phyloP scores from a whole-genome alignment of 495 filamentous ascomycete genomes.

The Aspergillus conjunctus region DNA sequence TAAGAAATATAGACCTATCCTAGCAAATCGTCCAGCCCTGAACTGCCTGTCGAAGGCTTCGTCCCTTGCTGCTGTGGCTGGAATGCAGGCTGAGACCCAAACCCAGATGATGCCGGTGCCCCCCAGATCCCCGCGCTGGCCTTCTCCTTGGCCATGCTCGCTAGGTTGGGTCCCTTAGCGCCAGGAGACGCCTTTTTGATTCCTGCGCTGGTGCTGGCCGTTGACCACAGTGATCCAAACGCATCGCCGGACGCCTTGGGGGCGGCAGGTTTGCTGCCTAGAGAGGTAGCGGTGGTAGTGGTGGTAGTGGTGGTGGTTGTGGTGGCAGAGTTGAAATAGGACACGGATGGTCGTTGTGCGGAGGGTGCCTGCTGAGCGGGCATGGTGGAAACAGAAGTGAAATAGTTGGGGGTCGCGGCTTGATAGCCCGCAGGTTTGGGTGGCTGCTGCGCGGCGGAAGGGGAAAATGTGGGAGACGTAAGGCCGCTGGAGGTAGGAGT shows the following conservation, averaged over 20 bases:
- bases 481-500: slow-evolving; percentile 52
- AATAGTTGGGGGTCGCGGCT: slow-evolving; percentile 86
- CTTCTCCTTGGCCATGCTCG: slow-evolving; percentile 94
- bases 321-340: slow-evolving; percentile 37
- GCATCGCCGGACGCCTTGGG: slow-evolving; percentile 70
- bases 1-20: slow-evolving; percentile 43
- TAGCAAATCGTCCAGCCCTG: slow-evolving; percentile 63
- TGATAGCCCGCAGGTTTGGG: slow-evolving; percentile 69
- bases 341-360: slow-evolving; percentile 39
- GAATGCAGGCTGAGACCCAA: slow-evolving; percentile 37
- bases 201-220: slow-evolving; percentile 72
- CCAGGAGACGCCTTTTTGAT: slow-evolving; percentile 72
- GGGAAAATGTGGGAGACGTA: slow-evolving; percentile 51
- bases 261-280: slow-evolving; percentile 47
- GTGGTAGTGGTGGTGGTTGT: slow-evolving; percentile 38
- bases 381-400: slow-evolving; percentile 68
- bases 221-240: slow-evolving; percentile 83
- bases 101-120: slow-evolving; percentile 49
- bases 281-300: slow-evolving; percentile 39
- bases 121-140: slow-evolving; percentile 95
- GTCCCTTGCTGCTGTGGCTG: slow-evolving; percentile 35
- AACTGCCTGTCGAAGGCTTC: slow-evolving; percentile 47
- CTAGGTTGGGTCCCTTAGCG: slow-evolving; percentile 74
- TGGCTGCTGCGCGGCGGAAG: slow-evolving; percentile 30
- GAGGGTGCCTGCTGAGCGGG: slow-evolving; percentile 23